Percentiles rank a stretch among this genome's conserved stretches.
phyloP scores from a whole-genome alignment of 2,329 filamentous ascomycete species.

The Lecanicillium sp. region DNA sequence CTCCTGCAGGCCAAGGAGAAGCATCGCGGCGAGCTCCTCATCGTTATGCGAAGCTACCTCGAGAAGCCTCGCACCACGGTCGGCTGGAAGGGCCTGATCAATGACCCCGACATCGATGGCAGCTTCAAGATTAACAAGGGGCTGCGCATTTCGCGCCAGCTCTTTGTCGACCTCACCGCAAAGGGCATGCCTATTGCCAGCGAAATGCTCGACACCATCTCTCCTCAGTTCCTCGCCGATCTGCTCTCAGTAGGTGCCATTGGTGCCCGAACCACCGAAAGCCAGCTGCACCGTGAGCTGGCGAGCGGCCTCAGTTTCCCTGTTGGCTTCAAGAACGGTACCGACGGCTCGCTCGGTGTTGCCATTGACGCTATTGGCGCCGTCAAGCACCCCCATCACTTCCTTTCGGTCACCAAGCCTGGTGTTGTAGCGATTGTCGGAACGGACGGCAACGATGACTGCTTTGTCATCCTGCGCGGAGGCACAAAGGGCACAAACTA shows the following conservation, averaged over 20 bases:
- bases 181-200: constrained; percentile 93
- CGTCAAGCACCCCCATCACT: constrained; percentile 87
- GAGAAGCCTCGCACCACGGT: constrained; percentile 98
- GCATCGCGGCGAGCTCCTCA: constrained; percentile 80
- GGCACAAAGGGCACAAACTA: constrained; percentile 93
- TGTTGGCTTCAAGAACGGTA: constrained; percentile 99
- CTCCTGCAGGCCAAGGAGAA: constrained; percentile 77
- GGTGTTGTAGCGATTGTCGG: constrained; percentile 92
- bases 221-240: constrained; percentile 92
- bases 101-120: constrained; percentile 96
- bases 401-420: constrained; percentile 94
- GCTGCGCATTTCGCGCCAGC: constrained; percentile 71
- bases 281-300: constrained; percentile 88
- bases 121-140: constrained; percentile 99
- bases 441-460: constrained; percentile 91
- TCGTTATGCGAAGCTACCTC: constrained; percentile 96
- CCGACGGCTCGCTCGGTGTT: constrained; percentile 80
- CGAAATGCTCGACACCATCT: constrained; percentile 98
- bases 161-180: constrained; percentile 86
- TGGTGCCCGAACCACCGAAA: constrained; percentile 93
- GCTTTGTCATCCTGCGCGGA: constrained; percentile 90
- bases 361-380: constrained; percentile 94
- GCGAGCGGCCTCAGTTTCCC: constrained; percentile 93
- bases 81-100: constrained; percentile 98
- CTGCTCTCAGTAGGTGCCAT: constrained; percentile 86